Evolutionary conservation across 1,284 basidiomycete genomes (phyloP), one percentile per base, ranked within the genome.

Genomic region (Ceratobasidium sp.): DNA sequence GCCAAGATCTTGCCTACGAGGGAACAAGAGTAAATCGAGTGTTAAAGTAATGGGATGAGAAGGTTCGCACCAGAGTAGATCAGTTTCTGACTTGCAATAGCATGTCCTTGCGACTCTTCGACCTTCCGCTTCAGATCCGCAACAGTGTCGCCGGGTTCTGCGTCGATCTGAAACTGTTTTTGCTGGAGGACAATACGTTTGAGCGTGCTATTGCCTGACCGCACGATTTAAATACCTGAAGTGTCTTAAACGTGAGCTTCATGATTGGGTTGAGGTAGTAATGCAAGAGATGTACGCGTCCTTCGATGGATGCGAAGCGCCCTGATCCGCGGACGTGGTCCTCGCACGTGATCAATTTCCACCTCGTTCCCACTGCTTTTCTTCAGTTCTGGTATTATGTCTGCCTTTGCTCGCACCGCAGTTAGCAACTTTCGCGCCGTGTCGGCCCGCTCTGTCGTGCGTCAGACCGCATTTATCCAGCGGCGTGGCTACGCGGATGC

Each of bases 181-280:
- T 97, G 95, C 85, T 96, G 92, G 32, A 96, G 89, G 3, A 32
- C 32, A 51, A 32, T 44, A 6, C 9, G 29, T 40, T 19, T 61
- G 17, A 34, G 37, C 22, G 5, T 25, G 17, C 15, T 19, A n/a
- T 46, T 29, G 4, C 7, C 7, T 19, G 19, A 4, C 2, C 11
- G 19, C 37, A 59, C 2, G 9, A 29, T 22, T 2, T 13, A 40
- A 61, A 51, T 44, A 74, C 71, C 61, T 74, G 71, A 6, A 74
- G 51, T 54, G 95, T 98, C 87, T 98, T 98, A 83, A 98, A 88
- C 29, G 95, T 97, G 84, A 98, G 88, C 88, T 95, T 95, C 93
- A 96, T 95, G 82, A 83, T 90, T 44, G 84, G 70, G 61, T 62
- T 43, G 40, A 76, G 62, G 59, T 64, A 59, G 76, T 70, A 19